phyloP scores from a whole-genome alignment of 495 filamentous ascomycete genomes.

The Penicillium salamii region DNA sequence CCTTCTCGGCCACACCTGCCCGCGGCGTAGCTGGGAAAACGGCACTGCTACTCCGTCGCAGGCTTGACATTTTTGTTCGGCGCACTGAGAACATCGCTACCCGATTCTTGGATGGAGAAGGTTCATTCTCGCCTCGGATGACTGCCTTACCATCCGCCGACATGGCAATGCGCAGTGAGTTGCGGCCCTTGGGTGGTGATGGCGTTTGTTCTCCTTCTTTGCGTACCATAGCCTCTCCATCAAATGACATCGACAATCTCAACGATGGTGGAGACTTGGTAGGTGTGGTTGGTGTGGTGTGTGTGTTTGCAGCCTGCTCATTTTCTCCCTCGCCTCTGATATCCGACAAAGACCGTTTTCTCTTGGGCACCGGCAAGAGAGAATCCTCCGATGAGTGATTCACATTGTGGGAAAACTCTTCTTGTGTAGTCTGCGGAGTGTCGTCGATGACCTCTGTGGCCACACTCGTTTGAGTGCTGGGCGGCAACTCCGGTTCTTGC shows the following conservation, averaged over 20 bases:
- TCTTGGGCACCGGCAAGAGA: conserved; percentile 25
- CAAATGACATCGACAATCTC: conserved; percentile 68
- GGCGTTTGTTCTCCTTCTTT: conserved; percentile 59
- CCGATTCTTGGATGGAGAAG: conserved; percentile 49
- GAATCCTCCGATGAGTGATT: conserved; percentile 19
- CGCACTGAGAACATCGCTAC: conserved; percentile 52
- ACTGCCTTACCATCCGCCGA: conserved; percentile 53
- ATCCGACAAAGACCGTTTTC: conserved; percentile 39
- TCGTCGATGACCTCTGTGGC: conserved; percentile 32
- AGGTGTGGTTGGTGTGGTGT: conserved; percentile 16
- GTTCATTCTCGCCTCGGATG: conserved; percentile 44
- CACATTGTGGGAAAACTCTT: conserved; percentile 18
- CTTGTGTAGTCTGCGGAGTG: conserved; percentile 26
- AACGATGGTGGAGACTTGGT: conserved; percentile 45
- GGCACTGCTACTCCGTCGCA: conserved; percentile 63
- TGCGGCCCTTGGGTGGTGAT: conserved; percentile 65
- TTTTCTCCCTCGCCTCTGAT: conserved; percentile 16
- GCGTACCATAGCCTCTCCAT: conserved; percentile 79
- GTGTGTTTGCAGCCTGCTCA: conserved; percentile 11
- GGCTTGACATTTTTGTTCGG: conserved; percentile 48
- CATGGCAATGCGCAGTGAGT: conserved; percentile 44
- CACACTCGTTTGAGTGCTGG: conserved; percentile 39
- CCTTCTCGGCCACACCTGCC: conserved; percentile 29
- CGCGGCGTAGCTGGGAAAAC: conserved; percentile 41
- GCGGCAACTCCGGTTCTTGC: conserved; percentile 23